phyloP scores from a whole-genome alignment of 495 filamentous ascomycete genomes.

The Neurospora cerealis region DNA sequence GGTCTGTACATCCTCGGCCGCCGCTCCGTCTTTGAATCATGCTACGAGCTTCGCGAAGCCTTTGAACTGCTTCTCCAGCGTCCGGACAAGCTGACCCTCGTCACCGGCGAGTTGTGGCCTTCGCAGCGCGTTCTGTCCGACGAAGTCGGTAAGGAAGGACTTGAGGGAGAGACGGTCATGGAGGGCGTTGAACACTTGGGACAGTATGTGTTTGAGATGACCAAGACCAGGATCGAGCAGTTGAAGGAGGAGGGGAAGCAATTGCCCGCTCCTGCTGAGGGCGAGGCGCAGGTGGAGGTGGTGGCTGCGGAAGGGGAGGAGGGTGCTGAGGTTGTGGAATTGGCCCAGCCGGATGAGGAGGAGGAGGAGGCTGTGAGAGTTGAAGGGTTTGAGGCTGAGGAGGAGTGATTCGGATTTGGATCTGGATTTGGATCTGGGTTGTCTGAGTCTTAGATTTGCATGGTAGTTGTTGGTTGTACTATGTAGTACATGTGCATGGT shows the following conservation, averaged over 20 bases:
- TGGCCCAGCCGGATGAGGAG: conserved; percentile 21
- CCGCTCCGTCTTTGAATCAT: conserved; percentile 78
- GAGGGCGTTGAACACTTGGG: conserved; percentile 89
- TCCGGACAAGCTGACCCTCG: conserved; percentile 68
- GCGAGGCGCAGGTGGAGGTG: conserved; percentile 7
- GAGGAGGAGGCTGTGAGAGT: conserved; percentile 5
- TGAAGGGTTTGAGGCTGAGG: conserved; percentile 6
- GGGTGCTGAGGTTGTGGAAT: conserved; percentile 25
- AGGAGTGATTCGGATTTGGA: conserved; percentile 2
- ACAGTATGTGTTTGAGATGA: conserved; percentile 97
- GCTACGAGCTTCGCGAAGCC: conserved; percentile 76
- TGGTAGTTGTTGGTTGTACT: not conserved
- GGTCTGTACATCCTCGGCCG: conserved; percentile 92
- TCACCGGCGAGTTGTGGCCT: conserved; percentile 80
- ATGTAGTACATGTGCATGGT: not conserved
- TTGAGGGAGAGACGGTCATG: conserved; percentile 54
- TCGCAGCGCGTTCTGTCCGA: conserved; percentile 48
- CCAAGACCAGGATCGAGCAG: conserved; percentile 62
- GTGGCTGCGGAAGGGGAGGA: conserved; percentile 30
- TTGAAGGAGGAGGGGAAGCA: conserved; percentile 31
- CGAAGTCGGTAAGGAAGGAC: conserved; percentile 39
- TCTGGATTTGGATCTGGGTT: not conserved
- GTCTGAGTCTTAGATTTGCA: not conserved
- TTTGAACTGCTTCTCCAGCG: conserved; percentile 65
- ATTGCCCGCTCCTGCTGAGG: conserved; percentile 14